phyloP scores from a whole-genome alignment of 2,329 filamentous ascomycete genomes.

The Aspergillus caelatus region DNA sequence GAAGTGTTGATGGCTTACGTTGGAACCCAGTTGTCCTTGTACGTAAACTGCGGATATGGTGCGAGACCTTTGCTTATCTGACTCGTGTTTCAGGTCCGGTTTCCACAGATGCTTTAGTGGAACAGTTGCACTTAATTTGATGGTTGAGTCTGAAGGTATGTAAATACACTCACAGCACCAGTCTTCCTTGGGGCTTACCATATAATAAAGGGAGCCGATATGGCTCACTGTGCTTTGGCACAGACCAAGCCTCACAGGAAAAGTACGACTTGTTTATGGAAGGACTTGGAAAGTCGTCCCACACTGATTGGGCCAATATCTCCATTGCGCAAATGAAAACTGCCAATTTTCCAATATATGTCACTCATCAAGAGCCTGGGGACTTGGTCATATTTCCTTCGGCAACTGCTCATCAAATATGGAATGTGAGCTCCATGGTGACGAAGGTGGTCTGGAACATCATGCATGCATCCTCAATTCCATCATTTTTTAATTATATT shows the following conservation, averaged over 20 bases:
- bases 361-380: conserved; percentile 35
- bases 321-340: conserved; percentile 30
- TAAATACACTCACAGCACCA: not conserved
- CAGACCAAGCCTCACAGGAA: conserved; percentile 35
- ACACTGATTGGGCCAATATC: conserved; percentile 40
- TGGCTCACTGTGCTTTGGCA: conserved; percentile 36
- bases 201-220: conserved; percentile 24
- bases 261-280: conserved; percentile 40
- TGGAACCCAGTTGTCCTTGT: conserved; percentile 36
- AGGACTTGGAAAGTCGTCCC: conserved; percentile 35
- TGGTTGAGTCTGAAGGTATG: conserved; percentile 36
- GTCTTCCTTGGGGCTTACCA: not conserved
- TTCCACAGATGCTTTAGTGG: conserved; percentile 43
- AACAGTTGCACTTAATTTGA: conserved; percentile 38
- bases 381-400: conserved; percentile 41
- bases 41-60: not conserved
- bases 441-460: conserved; percentile 44
- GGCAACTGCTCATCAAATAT: conserved; percentile 41
- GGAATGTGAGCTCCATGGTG: conserved; percentile 37
- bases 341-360: conserved; percentile 41
- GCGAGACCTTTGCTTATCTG: not conserved
- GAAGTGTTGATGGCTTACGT: conserved; percentile 44
- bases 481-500: conserved; percentile 37
- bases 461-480: conserved; percentile 37
- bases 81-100: conserved; percentile 28